These are phyloP conservation scores for Albophoma yamanashiensis DNA, from an alignment of 2,329 filamentous ascomycete genomes.

Conservation along the genomic window DNA sequence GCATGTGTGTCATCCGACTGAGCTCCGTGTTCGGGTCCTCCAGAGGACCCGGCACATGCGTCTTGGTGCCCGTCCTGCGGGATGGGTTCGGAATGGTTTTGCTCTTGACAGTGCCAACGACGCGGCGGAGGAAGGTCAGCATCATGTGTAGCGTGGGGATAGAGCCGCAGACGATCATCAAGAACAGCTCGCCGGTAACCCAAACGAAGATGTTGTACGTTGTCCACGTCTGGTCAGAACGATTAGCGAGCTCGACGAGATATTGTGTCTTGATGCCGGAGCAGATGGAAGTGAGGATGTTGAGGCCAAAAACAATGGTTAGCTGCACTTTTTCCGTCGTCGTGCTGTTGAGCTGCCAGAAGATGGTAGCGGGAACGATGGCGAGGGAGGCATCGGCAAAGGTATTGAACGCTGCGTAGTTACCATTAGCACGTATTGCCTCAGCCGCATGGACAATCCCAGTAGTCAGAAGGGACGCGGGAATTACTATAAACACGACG, in stretches of 20 bases:
- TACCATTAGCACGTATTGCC: background rate
- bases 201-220: slow-evolving; percentile 11
- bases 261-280: slow-evolving; percentile 14
- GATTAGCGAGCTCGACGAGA: slow-evolving; percentile 9
- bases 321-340: slow-evolving; percentile 73
- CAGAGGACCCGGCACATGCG: background rate
- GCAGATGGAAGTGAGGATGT: slow-evolving; percentile 12
- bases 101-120: slow-evolving; percentile 1
- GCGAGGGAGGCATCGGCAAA: slow-evolving; percentile 12
- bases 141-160: slow-evolving; percentile 9
- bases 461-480: background rate
- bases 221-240: slow-evolving; percentile 11
- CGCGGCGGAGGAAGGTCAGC: slow-evolving; percentile 4
- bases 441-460: background rate
- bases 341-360: slow-evolving; percentile 65
- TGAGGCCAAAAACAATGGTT: slow-evolving; percentile 11
- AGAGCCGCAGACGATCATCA: slow-evolving; percentile 12
- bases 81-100: background rate
- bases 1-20: slow-evolving; percentile 5
- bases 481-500: background rate
- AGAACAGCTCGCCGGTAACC: slow-evolving; percentile 12
- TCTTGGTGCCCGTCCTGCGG: slow-evolving; percentile 1
- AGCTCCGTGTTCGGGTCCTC: slow-evolving; percentile 4
- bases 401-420: slow-evolving; percentile 9
- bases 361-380: slow-evolving; percentile 10